These are phyloP conservation scores for Phialocephala sp. DNA, from an alignment of 2,329 filamentous ascomycete genomes.

Conservation along the genomic window DNA sequence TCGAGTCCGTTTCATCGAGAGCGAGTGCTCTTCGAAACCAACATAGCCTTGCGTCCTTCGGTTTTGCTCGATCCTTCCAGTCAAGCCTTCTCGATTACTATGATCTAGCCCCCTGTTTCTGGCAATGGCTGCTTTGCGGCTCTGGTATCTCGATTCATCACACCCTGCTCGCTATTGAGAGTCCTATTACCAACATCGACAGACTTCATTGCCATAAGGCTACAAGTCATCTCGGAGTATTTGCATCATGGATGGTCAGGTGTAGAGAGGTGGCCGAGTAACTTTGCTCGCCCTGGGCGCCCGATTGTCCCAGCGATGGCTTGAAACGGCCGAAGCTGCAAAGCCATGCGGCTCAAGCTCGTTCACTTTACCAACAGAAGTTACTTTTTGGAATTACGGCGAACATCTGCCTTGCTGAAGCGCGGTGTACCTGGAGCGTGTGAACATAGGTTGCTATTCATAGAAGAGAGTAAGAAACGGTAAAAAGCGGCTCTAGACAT, in stretches of 20 bases:
- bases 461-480: background rate
- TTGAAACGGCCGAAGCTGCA: background rate
- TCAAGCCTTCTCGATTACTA: no score
- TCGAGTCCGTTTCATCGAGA: background rate
- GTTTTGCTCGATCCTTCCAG: no score
- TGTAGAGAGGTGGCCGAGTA: slow-evolving; percentile 1
- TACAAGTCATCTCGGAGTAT: no score
- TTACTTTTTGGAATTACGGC: background rate
- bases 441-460: background rate
- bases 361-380: background rate
- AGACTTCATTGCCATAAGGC: no score
- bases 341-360: background rate
- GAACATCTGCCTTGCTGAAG: slow-evolving; percentile 1
- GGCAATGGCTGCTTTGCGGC: no score
- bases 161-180: background rate
- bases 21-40: background rate
- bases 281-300: background rate
- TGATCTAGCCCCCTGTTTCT: no score
- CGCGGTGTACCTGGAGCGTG: background rate
- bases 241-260: background rate
- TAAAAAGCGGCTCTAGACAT: background rate
- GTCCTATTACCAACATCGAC: background rate
- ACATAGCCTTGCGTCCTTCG: no score
- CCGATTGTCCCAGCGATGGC: background rate
- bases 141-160: no score